phyloP scores from a whole-genome alignment of 192 early-diverging fungal genomes.

The Coemansia aciculifera region DNA sequence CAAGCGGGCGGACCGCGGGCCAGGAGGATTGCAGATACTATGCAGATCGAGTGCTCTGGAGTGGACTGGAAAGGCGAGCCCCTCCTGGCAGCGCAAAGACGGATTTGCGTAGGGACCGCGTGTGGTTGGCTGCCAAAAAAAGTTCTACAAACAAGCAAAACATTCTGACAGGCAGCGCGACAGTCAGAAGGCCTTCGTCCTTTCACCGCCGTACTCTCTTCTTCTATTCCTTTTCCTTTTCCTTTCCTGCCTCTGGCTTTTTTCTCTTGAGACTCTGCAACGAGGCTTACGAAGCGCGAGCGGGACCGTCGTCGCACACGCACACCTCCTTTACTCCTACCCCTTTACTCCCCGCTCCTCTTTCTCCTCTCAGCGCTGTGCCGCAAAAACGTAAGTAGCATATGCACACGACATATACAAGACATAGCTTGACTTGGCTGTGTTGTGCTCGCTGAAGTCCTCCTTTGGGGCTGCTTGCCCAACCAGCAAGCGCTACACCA shows the following conservation, averaged over 20 bases:
- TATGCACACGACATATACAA: not conserved
- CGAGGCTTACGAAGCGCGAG: constrained; percentile 4
- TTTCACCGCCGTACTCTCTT: not conserved
- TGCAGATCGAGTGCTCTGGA: not conserved
- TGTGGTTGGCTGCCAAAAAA: not conserved
- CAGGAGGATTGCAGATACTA: not conserved
- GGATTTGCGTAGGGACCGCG: not conserved
- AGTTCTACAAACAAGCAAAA: constrained; percentile 2
- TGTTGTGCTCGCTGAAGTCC: not conserved
- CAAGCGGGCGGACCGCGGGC: not conserved
- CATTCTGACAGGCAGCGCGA: not conserved
- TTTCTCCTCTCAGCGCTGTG: not conserved
- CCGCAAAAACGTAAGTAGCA: constrained; percentile 2
- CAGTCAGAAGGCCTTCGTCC: not conserved
- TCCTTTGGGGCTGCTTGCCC: not conserved
- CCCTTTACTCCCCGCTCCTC: not conserved
- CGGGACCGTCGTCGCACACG: not conserved
- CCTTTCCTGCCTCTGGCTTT: constrained; percentile 5
- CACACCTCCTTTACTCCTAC: not conserved
- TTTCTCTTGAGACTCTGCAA: not conserved
- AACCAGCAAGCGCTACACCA: not conserved
- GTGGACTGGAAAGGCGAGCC: not conserved
- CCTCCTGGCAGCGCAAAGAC: not conserved
- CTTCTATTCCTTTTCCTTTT: not conserved
- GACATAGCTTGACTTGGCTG: not conserved